Percentiles rank a stretch among this genome's conserved stretches.
These are phyloP conservation scores for Erysimum cheiranthoides DNA, from an alignment of 345 rosid species.

Conservation along the genomic window DNA sequence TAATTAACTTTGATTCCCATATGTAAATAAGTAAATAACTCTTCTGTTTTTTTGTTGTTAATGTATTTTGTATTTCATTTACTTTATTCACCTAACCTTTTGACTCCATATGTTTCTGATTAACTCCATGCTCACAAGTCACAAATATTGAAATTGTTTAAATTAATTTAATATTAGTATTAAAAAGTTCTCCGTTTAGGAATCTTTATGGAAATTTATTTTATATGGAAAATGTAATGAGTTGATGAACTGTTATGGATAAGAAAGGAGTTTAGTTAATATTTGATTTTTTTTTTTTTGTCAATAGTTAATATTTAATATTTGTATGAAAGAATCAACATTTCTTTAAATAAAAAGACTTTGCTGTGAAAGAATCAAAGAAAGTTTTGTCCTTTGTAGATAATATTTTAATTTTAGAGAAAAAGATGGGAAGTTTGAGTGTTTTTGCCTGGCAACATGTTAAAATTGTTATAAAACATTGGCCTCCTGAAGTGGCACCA, in stretches of 20 bases:
- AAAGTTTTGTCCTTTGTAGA: slow-evolving; percentile 27
- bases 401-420: slow-evolving; percentile 12
- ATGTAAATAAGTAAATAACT: too few species aligned
- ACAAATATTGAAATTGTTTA: not conserved
- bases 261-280: slow-evolving; percentile 11
- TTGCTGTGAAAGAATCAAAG: slow-evolving; percentile 34
- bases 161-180: slow-evolving; percentile 1
- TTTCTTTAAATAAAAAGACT: slow-evolving; percentile 1
- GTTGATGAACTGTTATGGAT: slow-evolving; percentile 23
- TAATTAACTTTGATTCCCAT: not conserved
- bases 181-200: not conserved
- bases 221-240: not conserved
- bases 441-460: slow-evolving; percentile 18
- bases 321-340: slow-evolving; percentile 16
- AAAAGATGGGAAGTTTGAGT: slow-evolving; percentile 24
- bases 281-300: too few species aligned
- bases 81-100: slow-evolving; percentile 18
- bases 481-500: slow-evolving; percentile 48
- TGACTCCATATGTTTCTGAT: slow-evolving; percentile 8
- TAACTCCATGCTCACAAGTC: not conserved
- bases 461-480: slow-evolving; percentile 1
- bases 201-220: not conserved
- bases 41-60: too few species aligned
- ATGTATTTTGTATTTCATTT: slow-evolving; percentile 1
- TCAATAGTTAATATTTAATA: slow-evolving; percentile 18